phyloP scores from a whole-genome alignment of 2,329 filamentous ascomycete species.

The Talaromyces sp. region DNA sequence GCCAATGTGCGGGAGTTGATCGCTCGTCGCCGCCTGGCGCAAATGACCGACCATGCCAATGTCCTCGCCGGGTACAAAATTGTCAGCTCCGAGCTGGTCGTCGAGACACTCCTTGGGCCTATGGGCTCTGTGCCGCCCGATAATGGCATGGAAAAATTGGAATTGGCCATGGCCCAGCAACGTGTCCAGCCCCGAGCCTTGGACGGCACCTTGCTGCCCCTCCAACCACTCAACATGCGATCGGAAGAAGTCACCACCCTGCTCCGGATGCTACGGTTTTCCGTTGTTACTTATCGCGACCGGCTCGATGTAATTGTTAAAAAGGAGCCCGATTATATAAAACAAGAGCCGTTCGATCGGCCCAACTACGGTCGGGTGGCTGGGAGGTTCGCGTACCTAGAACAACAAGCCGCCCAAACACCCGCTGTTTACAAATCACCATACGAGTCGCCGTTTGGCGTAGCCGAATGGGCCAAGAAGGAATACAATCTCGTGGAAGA shows the following conservation, averaged over 20 bases:
- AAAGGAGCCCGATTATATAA: conserved; percentile 35
- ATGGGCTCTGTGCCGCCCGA: conserved; percentile 40
- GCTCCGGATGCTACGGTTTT: conserved; percentile 45
- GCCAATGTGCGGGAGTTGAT: conserved; percentile 42
- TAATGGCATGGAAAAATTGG: conserved; percentile 43
- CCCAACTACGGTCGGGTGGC: conserved; percentile 33
- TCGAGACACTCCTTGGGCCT: conserved; percentile 42
- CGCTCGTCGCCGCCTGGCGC: conserved; percentile 40
- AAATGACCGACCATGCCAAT: conserved; percentile 47
- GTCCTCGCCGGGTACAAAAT: conserved; percentile 44
- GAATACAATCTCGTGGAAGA: conserved; percentile 37
- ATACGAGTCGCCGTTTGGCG: conserved; percentile 43
- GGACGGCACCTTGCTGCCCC: conserved; percentile 38
- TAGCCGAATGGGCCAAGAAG: conserved; percentile 41
- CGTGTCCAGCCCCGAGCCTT: conserved; percentile 39
- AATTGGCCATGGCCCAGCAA: conserved; percentile 45
- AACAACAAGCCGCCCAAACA: conserved; percentile 37
- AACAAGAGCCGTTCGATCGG: conserved; percentile 30
- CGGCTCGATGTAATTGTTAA: conserved; percentile 39
- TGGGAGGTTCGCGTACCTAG: conserved; percentile 40
- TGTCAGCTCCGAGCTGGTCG: conserved; percentile 43
- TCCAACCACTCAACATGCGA: conserved; percentile 43
- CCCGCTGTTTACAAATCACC: conserved; percentile 43
- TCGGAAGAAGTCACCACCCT: conserved; percentile 43
- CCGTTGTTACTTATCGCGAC: conserved; percentile 40